Evolutionary conservation across 371 early-diverging fungal species (phyloP), one percentile per base, ranked within the genome.

Genomic region (Fennellomyces sp.): DNA sequence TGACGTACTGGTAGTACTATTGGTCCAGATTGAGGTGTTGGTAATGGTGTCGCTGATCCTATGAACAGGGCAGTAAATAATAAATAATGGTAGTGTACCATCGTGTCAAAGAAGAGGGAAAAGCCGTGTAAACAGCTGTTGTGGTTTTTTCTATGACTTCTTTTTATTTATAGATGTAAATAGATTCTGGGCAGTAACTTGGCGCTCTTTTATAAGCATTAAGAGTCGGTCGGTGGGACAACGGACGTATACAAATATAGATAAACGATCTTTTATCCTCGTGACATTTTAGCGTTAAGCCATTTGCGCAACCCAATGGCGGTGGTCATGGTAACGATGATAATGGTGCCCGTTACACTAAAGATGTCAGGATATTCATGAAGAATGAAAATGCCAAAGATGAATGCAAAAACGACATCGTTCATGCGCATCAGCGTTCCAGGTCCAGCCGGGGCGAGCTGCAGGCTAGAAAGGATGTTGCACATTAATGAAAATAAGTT

Each of bases 351-450:
- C 3, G 77, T 29, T 23, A 88, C 64, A 13, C 81, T 78, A 38
- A 70, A 73, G 31, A 71, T 25, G 21, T 75, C 72, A 0, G 92
- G 90, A 10, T 79, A 58, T 64, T 93, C 91, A 31, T 81, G 76
- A 54, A 93, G 86, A 29, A 93, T 54, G 1, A 73, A 55, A 35
- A 89, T 78, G 23, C 91, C 91, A 67, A 88, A 85, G 11, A 89
- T n/a, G 68, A 88, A 91, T 4, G 92, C 90, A 75, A 91, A 91
- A 5, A 89, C 82, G 8, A 94, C 83, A 65, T 94, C 93, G 48
- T 85, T 73, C 69, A 85, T 86, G 36, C 91, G 84, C 83, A 91
- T 84, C 63, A 92, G 36, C 1, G 88, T 87, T 17, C 71, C 78
- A 3, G 89, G 89, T 0, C 92, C 92, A 11, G 87, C 78, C 6